Evolutionary conservation across 2,329 filamentous ascomycete species (phyloP).

Genomic region (Botryosphaeria agaves): DNA sequence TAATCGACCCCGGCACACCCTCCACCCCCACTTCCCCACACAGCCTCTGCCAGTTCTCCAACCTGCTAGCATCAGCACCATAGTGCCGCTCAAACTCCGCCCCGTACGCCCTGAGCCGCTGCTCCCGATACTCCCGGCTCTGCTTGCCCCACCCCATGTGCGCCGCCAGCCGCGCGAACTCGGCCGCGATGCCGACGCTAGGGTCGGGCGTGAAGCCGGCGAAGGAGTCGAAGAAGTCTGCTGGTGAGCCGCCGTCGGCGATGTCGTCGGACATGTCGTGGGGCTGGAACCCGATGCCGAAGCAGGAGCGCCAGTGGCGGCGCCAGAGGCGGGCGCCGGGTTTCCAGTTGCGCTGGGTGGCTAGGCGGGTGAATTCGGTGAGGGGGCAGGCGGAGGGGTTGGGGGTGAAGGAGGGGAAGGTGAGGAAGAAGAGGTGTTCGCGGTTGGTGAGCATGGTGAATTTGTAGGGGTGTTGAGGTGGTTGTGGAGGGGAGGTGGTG

Average conservation of each 20-base stretch:
- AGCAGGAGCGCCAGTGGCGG: not conserved
- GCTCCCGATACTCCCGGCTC: not conserved
- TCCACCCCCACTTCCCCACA: constrained; percentile 4
- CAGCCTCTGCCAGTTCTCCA: constrained; percentile 4
- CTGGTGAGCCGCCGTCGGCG: not conserved
- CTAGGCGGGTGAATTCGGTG: not conserved
- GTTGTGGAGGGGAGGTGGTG: no score
- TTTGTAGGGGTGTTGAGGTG: no score
- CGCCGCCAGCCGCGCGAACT: not conserved
- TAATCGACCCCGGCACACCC: constrained; percentile 1
- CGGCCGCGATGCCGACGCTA: not conserved
- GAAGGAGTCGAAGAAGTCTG: not conserved
- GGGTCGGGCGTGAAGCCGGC: not conserved
- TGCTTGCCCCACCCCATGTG: not conserved
- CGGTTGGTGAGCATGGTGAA: no score
- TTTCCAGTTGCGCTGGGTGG: not conserved
- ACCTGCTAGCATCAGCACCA: constrained; percentile 1
- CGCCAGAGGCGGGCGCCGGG: not conserved
- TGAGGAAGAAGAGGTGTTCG: no score
- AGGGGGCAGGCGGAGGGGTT: no score
- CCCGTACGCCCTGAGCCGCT: not conserved
- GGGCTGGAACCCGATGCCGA: not conserved
- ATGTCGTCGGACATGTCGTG: no score
- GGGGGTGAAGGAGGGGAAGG: no score
- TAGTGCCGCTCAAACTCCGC: not conserved